Percentiles rank a stretch among this genome's conserved stretches.
These are phyloP conservation scores for Mycosarcoma maydis DNA, from an alignment of 1,284 basidiomycete species.

Conservation along the genomic window DNA sequence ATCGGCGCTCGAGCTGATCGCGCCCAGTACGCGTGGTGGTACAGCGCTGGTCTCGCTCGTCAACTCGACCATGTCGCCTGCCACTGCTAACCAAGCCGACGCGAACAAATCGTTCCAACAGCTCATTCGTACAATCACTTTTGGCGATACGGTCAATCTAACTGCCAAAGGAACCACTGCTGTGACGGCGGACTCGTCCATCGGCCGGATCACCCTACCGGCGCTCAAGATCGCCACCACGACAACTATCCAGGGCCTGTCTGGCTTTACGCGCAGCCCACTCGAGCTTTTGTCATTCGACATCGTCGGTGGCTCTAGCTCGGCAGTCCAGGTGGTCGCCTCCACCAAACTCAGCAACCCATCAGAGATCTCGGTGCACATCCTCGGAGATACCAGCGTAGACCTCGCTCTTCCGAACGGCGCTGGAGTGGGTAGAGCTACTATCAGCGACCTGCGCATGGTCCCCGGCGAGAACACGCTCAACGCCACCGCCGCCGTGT, in stretches of 20 bases:
- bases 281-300: slow-evolving; percentile 74
- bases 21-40: slow-evolving; percentile 73
- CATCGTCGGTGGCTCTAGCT: slow-evolving; percentile 74
- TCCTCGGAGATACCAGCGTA: slow-evolving; percentile 66
- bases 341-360: slow-evolving; percentile 74
- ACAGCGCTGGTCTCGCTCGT: slow-evolving; percentile 75
- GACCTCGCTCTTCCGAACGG: slow-evolving; percentile 71
- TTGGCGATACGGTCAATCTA: slow-evolving; percentile 72
- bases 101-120: slow-evolving; percentile 42
- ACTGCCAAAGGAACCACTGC: slow-evolving; percentile 74
- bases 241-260: slow-evolving; percentile 74
- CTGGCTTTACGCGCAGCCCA: slow-evolving; percentile 73
- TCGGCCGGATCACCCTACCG: slow-evolving; percentile 75
- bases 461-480: slow-evolving; percentile 49
- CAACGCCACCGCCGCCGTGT: slow-evolving; percentile 42
- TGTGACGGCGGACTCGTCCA: slow-evolving; percentile 75
- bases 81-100: slow-evolving; percentile 69
- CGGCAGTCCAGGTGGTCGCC: slow-evolving; percentile 74
- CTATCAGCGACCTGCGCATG: slow-evolving; percentile 44
- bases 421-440: slow-evolving; percentile 33
- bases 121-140: slow-evolving; percentile 60
- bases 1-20: slow-evolving; percentile 34
- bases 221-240: slow-evolving; percentile 79
- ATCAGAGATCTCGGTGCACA: slow-evolving; percentile 74
- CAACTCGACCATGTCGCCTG: slow-evolving; percentile 72